phyloP scores from a whole-genome alignment of 1,284 basidiomycete species.

The Fistulinella cinereoalba region DNA sequence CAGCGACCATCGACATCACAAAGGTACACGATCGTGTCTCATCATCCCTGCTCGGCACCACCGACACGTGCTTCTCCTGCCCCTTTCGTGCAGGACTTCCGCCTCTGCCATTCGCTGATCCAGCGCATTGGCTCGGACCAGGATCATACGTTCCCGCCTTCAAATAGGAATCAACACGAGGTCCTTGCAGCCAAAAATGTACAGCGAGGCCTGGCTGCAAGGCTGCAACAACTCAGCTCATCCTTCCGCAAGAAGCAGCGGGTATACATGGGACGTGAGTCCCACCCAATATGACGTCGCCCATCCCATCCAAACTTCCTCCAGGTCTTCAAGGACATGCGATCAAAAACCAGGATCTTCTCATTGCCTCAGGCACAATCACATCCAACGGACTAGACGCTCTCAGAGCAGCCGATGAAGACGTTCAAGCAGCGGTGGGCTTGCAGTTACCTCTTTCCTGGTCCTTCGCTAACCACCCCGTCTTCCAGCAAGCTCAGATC shows the following conservation, averaged over 20 bases:
- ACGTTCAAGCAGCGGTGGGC: constrained; percentile 71
- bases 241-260: constrained; percentile 97
- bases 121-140: constrained; percentile 60
- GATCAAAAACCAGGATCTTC: constrained; percentile 89
- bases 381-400: constrained; percentile 79
- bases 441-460: constrained; percentile 7
- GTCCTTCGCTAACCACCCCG: constrained; percentile 14
- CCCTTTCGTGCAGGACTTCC: constrained; percentile 66
- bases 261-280: constrained; percentile 95
- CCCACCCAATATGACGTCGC: constrained; percentile 8
- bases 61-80: constrained; percentile 7
- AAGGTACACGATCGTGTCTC: constrained; percentile 47
- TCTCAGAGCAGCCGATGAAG: constrained; percentile 80
- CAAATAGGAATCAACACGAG: constrained; percentile 51
- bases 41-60: constrained; percentile 16
- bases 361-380: constrained; percentile 82
- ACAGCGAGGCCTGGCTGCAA: constrained; percentile 93
- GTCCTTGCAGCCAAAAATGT: constrained; percentile 87
- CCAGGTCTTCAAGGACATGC: constrained; percentile 90
- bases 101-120: constrained; percentile 77
- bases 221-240: constrained; percentile 90
- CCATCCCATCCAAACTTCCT: constrained; percentile 15
- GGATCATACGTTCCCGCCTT: constrained; percentile 51
- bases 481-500: constrained; percentile 38
- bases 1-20: constrained; percentile 85